Conservation (phyloP, 305 asterid genomes). For the Fraxinus dipetala region DNA sequence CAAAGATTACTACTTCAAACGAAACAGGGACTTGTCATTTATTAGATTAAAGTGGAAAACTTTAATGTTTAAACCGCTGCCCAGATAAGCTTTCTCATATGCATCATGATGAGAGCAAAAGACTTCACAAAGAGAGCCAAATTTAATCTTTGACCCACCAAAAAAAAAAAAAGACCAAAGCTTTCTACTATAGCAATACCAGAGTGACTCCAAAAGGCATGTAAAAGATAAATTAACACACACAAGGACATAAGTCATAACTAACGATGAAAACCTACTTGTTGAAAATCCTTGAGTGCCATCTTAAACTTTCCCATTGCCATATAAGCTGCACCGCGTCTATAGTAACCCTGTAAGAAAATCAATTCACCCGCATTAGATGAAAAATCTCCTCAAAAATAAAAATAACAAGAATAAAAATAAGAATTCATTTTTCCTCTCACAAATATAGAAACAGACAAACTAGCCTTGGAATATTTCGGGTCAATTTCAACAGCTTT, state of each 20-base stretch:
- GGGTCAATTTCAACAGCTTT: constrained; percentile 83
- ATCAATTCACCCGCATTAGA: not conserved
- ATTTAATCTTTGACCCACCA: too few relatives aligned
- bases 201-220: constrained; percentile 13
- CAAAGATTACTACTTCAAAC: not conserved
- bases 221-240: not conserved
- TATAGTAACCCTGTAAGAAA: constrained; percentile 63
- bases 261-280: constrained; percentile 36
- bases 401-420: constrained; percentile 1
- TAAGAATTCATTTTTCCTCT: not conserved
- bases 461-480: constrained; percentile 73
- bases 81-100: not conserved
- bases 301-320: constrained; percentile 96
- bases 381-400: not conserved
- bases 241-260: not conserved
- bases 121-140: too few relatives aligned
- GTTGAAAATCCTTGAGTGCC: constrained; percentile 93
- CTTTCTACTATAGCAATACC: not conserved
- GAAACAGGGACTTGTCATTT: not conserved
- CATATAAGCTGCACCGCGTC: constrained; percentile 35
- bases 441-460: constrained; percentile 8
- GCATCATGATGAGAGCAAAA: not conserved
- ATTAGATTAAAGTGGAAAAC: not conserved
- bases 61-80: not conserved
- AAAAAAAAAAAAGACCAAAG: not conserved